Conservation (phyloP, 148 eudicot genomes). For the Camellia sinensis region DNA sequence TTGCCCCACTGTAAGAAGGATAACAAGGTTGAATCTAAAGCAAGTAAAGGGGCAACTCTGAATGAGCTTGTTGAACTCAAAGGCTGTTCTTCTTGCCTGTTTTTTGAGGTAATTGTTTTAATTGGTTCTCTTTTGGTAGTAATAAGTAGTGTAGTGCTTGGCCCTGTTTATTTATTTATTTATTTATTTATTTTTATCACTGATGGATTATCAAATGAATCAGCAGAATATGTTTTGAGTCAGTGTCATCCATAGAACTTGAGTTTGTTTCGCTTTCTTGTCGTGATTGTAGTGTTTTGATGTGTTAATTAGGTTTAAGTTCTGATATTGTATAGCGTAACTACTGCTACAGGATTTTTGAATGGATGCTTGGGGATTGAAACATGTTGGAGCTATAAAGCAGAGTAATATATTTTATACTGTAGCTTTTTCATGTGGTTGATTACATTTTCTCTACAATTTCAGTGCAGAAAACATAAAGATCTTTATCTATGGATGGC, state of each 20-base stretch:
- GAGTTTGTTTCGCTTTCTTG: not conserved
- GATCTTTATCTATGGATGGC: constrained; percentile 97
- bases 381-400: not conserved
- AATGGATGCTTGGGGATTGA: not conserved
- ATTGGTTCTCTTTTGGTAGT: not conserved
- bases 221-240: not conserved
- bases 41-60: constrained; percentile 76
- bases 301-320: not conserved
- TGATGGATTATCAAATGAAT: not conserved
- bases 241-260: not conserved
- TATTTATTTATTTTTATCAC: not conserved
- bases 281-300: not conserved
- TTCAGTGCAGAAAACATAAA: constrained; percentile 90
- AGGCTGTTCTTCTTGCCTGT: constrained; percentile 81
- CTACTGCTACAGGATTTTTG: not conserved
- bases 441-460: constrained; percentile 6
- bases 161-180: not conserved
- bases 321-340: not conserved
- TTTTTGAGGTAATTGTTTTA: constrained; percentile 66
- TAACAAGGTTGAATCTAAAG: constrained; percentile 84
- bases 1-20: constrained; percentile 91
- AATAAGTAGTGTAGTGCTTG: not conserved
- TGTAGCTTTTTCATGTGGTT: not conserved
- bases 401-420: not conserved
- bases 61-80: constrained; percentile 93